These are phyloP conservation scores for Trypanosoma avium DNA, from an alignment of 208 protist genomes.

Conservation along the genomic window DNA sequence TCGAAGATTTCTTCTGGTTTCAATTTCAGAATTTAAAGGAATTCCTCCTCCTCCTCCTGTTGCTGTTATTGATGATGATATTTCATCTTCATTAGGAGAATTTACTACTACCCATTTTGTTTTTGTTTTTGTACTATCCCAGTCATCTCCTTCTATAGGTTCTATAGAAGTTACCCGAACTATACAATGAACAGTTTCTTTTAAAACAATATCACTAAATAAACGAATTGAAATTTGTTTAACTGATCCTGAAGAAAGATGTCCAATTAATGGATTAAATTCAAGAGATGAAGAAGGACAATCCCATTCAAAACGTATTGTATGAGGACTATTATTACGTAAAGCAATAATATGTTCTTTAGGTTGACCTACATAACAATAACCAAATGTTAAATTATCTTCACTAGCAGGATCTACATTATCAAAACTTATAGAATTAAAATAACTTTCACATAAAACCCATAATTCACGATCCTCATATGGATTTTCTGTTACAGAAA, in stretches of 20 bases:
- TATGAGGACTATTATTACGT: constrained; percentile 73
- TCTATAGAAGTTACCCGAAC: constrained; percentile 36
- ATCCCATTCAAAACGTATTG: constrained; percentile 85
- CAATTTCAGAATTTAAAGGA: constrained; percentile 13
- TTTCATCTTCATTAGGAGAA: constrained; percentile 16
- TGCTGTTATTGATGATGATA: no score
- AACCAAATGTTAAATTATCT: constrained; percentile 85
- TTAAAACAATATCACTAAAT: constrained; percentile 22
- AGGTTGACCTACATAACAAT: constrained; percentile 72
- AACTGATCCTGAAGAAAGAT: constrained; percentile 51
- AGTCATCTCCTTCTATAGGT: constrained; percentile 34
- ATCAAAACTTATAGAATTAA: constrained; percentile 88
- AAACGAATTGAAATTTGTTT: constrained; percentile 52
- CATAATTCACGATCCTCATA: constrained; percentile 91
- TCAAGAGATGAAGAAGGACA: constrained; percentile 14
- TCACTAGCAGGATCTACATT: constrained; percentile 74
- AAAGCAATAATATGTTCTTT: constrained; percentile 77
- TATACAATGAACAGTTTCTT: constrained; percentile 28
- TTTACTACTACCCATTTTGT: constrained; percentile 57
- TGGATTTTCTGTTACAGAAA: constrained; percentile 90
- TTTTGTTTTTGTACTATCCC: constrained; percentile 69
- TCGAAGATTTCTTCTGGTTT: constrained; percentile 50
- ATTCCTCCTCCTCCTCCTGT: constrained; percentile 11
- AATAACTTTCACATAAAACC: constrained; percentile 83
- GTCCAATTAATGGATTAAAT: constrained; percentile 46